Conservation (phyloP, 2,329 filamentous ascomycete genomes). For the Pezicula carpinea region DNA sequence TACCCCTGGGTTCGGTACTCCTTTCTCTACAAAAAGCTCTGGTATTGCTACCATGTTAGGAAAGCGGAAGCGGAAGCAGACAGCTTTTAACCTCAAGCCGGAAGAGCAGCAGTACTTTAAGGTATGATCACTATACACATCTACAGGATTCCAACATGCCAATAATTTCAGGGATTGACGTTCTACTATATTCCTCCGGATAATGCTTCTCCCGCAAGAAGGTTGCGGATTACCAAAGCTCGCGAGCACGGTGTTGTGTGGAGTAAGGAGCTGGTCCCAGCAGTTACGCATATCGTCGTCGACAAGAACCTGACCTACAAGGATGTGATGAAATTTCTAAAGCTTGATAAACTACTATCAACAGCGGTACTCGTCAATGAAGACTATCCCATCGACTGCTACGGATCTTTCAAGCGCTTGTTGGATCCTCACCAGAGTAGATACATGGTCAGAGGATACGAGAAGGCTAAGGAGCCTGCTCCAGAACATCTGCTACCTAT, state of each 20-base stretch:
- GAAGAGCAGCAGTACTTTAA: slow-evolving; percentile 55
- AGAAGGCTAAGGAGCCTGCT: neutral
- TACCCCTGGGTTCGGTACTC: slow-evolving; percentile 19
- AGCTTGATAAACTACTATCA: slow-evolving; percentile 25
- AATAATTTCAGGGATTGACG: slow-evolving; percentile 33
- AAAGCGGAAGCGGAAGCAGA: slow-evolving; percentile 20
- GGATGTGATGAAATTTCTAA: slow-evolving; percentile 57
- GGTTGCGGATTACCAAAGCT: slow-evolving; percentile 68
- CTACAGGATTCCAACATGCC: no score
- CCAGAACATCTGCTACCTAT: neutral
- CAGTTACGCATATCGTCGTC: slow-evolving; percentile 74
- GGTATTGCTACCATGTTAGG: slow-evolving; percentile 22
- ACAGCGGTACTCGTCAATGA: slow-evolving; percentile 60
- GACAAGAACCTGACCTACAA: slow-evolving; percentile 63
- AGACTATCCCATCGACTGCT: slow-evolving; percentile 63
- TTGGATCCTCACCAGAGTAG: slow-evolving; percentile 53
- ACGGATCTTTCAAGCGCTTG: slow-evolving; percentile 47
- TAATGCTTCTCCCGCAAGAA: slow-evolving; percentile 62
- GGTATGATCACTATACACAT: no score
- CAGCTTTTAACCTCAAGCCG: slow-evolving; percentile 39
- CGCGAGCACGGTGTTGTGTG: slow-evolving; percentile 72
- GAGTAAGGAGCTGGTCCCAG: slow-evolving; percentile 48
- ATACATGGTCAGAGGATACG: slow-evolving; percentile 44
- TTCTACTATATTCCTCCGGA: slow-evolving; percentile 82
- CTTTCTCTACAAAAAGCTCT: slow-evolving; percentile 2